phyloP scores from a whole-genome alignment of 1,284 basidiomycete species.

The Naganishia sp. region DNA sequence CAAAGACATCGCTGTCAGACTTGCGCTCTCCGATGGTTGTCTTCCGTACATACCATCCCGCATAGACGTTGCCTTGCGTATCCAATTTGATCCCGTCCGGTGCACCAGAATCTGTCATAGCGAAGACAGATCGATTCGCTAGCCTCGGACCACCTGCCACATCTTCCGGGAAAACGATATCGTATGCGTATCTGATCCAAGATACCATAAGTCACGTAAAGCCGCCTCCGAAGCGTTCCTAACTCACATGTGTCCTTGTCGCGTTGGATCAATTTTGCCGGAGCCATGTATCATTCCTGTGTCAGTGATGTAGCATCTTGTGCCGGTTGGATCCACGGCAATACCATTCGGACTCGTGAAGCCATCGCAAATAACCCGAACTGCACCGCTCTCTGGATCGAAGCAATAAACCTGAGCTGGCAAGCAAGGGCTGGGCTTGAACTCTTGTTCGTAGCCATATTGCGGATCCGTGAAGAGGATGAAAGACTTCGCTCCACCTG shows the following conservation, averaged over 20 bases:
- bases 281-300: conserved; percentile 39
- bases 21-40: too few species aligned
- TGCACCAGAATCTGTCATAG: conserved; percentile 39
- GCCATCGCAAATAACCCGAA: conserved; percentile 35
- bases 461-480: conserved; percentile 49
- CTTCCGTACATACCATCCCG: conserved; percentile 29
- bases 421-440: conserved; percentile 36
- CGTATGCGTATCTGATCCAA: too few species aligned
- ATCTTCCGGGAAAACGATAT: not conserved
- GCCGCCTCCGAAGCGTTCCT: too few species aligned
- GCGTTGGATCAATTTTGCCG: conserved; percentile 34
- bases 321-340: conserved; percentile 29
- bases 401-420: conserved; percentile 40
- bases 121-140: conserved; percentile 41
- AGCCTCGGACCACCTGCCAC: conserved; percentile 31
- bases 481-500: conserved; percentile 22
- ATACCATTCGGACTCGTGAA: conserved; percentile 36
- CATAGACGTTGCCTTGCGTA: conserved; percentile 37
- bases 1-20: too few species aligned
- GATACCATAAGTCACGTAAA: too few species aligned
- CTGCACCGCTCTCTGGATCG: conserved; percentile 34
- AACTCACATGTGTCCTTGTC: conserved; percentile 40
- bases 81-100: conserved; percentile 43
- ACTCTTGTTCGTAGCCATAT: conserved; percentile 43
- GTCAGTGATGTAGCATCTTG: conserved; percentile 38